Evolutionary conservation across 345 rosid species (phyloP), one percentile per base, ranked within the genome.

Genomic region (Iberis pinnata): DNA sequence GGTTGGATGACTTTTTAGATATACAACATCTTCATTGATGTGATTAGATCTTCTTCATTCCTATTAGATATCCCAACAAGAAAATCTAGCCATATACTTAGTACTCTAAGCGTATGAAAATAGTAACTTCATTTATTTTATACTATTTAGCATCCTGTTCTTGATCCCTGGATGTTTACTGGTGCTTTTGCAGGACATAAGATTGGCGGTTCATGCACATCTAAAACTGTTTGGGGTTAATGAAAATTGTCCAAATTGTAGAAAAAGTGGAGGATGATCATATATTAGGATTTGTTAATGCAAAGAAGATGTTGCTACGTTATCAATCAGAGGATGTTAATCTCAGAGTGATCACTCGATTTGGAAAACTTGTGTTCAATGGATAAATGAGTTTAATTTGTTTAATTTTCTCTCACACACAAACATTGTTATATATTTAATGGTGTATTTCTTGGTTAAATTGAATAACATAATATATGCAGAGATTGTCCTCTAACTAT

Each of bases 121-220:
- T 57, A 32, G 13, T n/a, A 32, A 43, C 27, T 3, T 3, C 14
- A 11, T 31, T 39, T 7, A 15, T 29, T 40, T 46, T 18, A 48
- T 41, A 12, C 14, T 12, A n/a, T 55, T 47, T 22, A 9, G 18
- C 11, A 31, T 9, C 11, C 7, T 14, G 65, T 61, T 61, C 40
- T 25, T 65, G 58, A 65, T 46, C 24, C 37, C 17, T 56, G 29
- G 18, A n/a, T 65, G 63, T 12, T 68, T 53, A 24, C 38, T 67
- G 46, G 37, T 25, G 18, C 33, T 49, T 12, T 53, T 59, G 68
- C 87, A 88, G 98, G 98, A 88, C 62, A 74, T 92, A 24, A 92
- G 81, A 70, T 65, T 76, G 38, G 98, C 97, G 8, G 98, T 92
- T 69, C 98, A 92, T 63, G 97, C 98, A 24, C 98, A 92, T 76